Base-by-base conservation (phyloP, 1,284 basidiomycete species). In the Heterobasidion irregulare region DNA sequence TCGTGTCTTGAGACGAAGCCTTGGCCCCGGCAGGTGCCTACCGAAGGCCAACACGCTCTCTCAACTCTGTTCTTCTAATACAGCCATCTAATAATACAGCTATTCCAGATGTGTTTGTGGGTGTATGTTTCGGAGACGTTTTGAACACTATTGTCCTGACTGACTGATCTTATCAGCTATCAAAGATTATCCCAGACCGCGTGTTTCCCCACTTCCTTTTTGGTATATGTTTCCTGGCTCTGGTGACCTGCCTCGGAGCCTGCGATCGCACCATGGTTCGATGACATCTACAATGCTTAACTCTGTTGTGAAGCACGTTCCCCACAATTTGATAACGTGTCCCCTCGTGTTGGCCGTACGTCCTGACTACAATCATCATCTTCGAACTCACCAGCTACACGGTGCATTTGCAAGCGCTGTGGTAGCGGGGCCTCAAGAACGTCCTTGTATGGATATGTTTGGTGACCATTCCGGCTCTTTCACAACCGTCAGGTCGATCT, bases 111-210 rank as follows among this genome's bases (percentile, higher is more conserved):
- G 36, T 33, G 52, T 52, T 35, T 47, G 36, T 41, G 34, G 47
- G 48, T 16, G n/a, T 47, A 33, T 41, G 44, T 57, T 56, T 41
- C 38, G n/a, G 38, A 50, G 8, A 43, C 43, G 44, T 9, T 18
- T 34, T 47, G 34, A 46, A 44, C 19, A 19, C 15, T 26, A 13
- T 36, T 32, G 36, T 54, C 38, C 33, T 48, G 43, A 46, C 34
- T 46, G 18, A 47, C 51, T 38, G 52, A 60, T 60, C 59, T 60
- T 60, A 60, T 60, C 59, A 49, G 51, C 53, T 38, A 60, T 60
- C 59, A 47, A n/a, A 44, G 52, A 59, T 55, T 58, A 59, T 55
- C 59, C 49, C 47, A 47, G 38, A 46, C 49, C 59, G 57, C 59
- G 54, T 60, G 59, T 45, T 50, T 6, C 38, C 53, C 51, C 18